These are phyloP conservation scores for Wickerhamiella kazuoi DNA, from an alignment of 805 yeast genomes.

Conservation along the genomic window DNA sequence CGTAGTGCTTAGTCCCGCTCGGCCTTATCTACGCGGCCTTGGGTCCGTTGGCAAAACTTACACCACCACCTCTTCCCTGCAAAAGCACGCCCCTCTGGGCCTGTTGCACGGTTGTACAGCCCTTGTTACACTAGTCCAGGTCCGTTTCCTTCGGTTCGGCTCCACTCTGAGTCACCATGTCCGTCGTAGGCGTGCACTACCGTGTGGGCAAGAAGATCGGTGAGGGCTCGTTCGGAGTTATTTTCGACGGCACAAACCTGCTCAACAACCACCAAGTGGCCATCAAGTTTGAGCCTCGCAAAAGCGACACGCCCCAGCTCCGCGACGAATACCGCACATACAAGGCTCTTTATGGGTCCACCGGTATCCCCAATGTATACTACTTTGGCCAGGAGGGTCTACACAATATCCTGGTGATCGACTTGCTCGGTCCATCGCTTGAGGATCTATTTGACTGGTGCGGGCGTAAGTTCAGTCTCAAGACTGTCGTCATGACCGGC, in stretches of 20 bases:
- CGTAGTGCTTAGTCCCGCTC: no score
- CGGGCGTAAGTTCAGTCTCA: conserved; percentile 70
- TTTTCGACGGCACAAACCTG: conserved; percentile 87
- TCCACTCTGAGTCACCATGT: no score
- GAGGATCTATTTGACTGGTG: conserved; percentile 98
- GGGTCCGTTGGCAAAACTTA: no score
- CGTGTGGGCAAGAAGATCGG: conserved; percentile 95
- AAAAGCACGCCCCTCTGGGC: no score
- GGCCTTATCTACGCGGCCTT: no score
- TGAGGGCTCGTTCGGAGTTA: conserved; percentile 95
- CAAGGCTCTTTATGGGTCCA: conserved; percentile 61
- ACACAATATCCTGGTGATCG: conserved; percentile 87
- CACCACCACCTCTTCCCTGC: no score
- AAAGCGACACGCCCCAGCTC: conserved; percentile 92
- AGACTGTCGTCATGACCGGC: conserved; percentile 85
- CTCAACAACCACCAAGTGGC: conserved; percentile 88
- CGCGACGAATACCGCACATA: conserved; percentile 93
- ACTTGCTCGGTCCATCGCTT: conserved; percentile 82
- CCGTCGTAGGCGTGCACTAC: conserved; percentile 82
- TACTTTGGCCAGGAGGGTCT: conserved; percentile 97
- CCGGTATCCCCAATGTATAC: conserved; percentile 87
- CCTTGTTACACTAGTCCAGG: no score
- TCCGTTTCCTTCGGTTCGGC: no score
- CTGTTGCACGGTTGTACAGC: no score
- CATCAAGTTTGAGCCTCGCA: conserved; percentile 86